Evolutionary conservation across 2,329 filamentous ascomycete species (phyloP).

Genomic region (Colletotrichum melonis): DNA sequence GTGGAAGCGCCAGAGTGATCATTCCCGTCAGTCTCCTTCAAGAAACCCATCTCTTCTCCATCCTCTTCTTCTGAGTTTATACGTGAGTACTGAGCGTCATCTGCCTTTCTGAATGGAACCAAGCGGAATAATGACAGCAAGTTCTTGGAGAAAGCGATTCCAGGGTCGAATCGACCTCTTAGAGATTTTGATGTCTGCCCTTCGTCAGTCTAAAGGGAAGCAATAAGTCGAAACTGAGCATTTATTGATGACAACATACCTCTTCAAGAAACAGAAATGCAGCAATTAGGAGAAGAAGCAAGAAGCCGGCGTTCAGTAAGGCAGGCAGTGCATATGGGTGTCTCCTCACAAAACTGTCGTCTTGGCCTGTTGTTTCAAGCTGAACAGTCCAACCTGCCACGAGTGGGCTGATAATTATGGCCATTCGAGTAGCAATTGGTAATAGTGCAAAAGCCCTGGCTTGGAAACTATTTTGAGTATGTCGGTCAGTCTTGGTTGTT

Average conservation of each 20-base stretch:
- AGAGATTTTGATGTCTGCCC: neutral
- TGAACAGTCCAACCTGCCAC: neutral
- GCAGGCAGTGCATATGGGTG: constrained; percentile 1
- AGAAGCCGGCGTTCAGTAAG: neutral
- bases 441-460: neutral
- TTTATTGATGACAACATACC: neutral
- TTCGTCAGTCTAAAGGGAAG: neutral
- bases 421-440: neutral
- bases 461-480: neutral
- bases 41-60: neutral
- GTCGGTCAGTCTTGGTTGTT: too few relatives aligned
- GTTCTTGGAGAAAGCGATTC: neutral
- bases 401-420: neutral
- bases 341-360: neutral
- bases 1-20: neutral
- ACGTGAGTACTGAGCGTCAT: neutral
- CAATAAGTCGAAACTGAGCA: neutral
- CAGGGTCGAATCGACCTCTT: neutral
- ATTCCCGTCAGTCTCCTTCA: neutral
- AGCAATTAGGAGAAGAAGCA: neutral
- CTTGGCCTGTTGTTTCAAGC: neutral
- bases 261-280: constrained; percentile 3
- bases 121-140: neutral
- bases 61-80: neutral
- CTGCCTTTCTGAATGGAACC: neutral